Evolutionary conservation across 805 yeast species (phyloP).

Genomic region (Saturnispora mendoncae): DNA sequence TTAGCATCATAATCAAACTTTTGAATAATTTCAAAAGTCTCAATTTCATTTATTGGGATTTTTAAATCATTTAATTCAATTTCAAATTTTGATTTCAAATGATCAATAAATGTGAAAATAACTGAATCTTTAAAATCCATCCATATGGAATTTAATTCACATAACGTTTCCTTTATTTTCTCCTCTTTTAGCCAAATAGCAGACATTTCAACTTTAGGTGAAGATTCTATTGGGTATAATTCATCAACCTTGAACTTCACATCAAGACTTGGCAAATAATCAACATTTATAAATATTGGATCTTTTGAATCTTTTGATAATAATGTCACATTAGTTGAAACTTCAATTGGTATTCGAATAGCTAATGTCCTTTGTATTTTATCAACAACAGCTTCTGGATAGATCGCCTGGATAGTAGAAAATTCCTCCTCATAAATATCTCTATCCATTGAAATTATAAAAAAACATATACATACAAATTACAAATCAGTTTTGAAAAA

Average conservation of each 20-base stretch:
- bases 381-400: constrained; percentile 28
- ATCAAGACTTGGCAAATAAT: constrained; percentile 27
- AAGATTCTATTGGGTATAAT: constrained; percentile 29
- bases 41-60: constrained; percentile 14
- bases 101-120: constrained; percentile 12
- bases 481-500: constrained; percentile 2
- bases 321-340: constrained; percentile 18
- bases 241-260: constrained; percentile 28
- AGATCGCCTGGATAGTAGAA: constrained; percentile 33
- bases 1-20: constrained; percentile 18
- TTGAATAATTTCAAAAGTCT: constrained; percentile 10
- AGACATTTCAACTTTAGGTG: constrained; percentile 24
- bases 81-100: constrained; percentile 11
- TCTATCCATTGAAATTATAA: neutral
- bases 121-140: constrained; percentile 7
- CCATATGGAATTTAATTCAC: constrained; percentile 9
- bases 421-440: constrained; percentile 31
- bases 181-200: constrained; percentile 27
- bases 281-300: constrained; percentile 10
- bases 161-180: constrained; percentile 17
- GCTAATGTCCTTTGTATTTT: constrained; percentile 18
- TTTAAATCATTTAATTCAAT: constrained; percentile 22
- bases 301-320: constrained; percentile 9
- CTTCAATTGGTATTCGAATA: constrained; percentile 24
- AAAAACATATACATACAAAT: neutral